Evolutionary conservation across 2,329 filamentous ascomycete species (phyloP).

Genomic region (Trichoderma sp.): DNA sequence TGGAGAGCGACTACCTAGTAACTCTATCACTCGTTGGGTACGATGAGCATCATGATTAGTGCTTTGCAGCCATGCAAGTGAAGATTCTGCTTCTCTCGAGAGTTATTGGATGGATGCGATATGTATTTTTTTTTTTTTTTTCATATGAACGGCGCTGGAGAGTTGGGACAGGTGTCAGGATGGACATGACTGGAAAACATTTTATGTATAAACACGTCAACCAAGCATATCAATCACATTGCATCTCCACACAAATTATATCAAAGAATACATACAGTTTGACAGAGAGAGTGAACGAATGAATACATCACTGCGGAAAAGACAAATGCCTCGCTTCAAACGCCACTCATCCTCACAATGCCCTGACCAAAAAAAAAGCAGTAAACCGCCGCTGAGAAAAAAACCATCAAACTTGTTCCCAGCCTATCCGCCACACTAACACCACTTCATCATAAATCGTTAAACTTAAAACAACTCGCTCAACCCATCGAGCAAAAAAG

Average conservation of each 20-base stretch:
- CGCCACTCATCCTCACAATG: background rate
- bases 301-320: background rate
- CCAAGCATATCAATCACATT: background rate
- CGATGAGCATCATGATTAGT: background rate
- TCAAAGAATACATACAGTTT: background rate
- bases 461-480: constrained; percentile 5
- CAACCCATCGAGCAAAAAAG: background rate
- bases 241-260: background rate
- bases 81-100: background rate
- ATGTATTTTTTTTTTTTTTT: background rate
- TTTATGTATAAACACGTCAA: background rate
- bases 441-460: background rate
- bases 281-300: background rate
- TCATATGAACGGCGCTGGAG: background rate
- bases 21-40: background rate
- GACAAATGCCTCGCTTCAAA: background rate
- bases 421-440: background rate
- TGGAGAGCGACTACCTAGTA: background rate
- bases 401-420: background rate
- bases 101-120: background rate
- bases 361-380: background rate
- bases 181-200: background rate
- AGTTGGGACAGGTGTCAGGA: background rate
- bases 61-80: background rate
- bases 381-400: background rate